These are phyloP conservation scores for Rutidosis leptorrhynchoides DNA, from an alignment of 129 eudicot species.

Conservation along the genomic window DNA sequence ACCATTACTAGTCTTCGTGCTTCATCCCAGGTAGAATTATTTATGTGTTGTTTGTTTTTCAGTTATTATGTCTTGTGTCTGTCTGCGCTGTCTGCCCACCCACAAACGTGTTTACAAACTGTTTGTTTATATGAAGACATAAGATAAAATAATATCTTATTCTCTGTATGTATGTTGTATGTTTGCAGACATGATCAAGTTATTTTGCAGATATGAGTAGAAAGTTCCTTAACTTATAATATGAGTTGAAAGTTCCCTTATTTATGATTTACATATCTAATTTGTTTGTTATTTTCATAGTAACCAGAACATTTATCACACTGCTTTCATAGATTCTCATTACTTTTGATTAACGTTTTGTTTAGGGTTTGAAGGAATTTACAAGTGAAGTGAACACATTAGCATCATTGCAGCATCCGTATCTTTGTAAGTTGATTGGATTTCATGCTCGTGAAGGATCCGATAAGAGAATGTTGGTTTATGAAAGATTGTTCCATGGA, in stretches of 20 bases:
- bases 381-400: slow-evolving; percentile 70
- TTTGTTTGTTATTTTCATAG: not conserved
- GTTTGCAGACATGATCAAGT: too few relatives aligned
- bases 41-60: too few relatives aligned
- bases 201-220: too few relatives aligned
- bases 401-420: slow-evolving; percentile 74
- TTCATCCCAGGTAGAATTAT: slow-evolving; percentile 58
- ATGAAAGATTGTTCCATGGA: slow-evolving; percentile 85
- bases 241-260: too few relatives aligned
- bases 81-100: too few relatives aligned
- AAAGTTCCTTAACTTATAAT: too few relatives aligned
- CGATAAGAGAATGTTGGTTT: slow-evolving; percentile 74
- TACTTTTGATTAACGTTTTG: not conserved
- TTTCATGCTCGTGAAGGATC: slow-evolving; percentile 89
- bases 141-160: too few relatives aligned
- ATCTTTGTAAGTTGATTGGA: slow-evolving; percentile 77
- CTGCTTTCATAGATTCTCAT: slow-evolving; percentile 11
- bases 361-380: slow-evolving; percentile 82
- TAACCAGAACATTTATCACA: not conserved
- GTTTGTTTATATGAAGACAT: too few relatives aligned
- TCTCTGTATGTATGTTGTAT: too few relatives aligned
- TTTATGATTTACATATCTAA: too few relatives aligned
- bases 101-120: too few relatives aligned
- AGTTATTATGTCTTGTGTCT: too few relatives aligned
- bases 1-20: slow-evolving; percentile 85